phyloP scores from a whole-genome alignment of 345 rosid genomes.

The Leavenworthia alabamica region DNA sequence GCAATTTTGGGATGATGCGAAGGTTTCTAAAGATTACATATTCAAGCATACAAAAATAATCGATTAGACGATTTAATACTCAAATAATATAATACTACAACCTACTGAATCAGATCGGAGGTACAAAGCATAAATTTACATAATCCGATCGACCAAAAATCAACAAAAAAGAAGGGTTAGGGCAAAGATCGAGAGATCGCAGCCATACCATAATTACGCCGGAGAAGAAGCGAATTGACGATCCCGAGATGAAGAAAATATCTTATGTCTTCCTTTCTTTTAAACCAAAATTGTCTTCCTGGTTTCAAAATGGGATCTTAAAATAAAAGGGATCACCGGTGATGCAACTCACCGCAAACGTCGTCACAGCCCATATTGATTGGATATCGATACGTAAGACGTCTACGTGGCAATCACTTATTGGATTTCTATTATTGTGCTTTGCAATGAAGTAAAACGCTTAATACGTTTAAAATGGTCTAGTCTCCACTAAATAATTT shows the following conservation, averaged over 20 bases:
- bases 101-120: neutral
- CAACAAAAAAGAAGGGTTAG: neutral
- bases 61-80: neutral
- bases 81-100: neutral
- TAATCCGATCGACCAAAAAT: neutral
- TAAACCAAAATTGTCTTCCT: neutral
- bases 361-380: conserved; percentile 7
- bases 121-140: neutral
- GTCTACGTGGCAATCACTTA: neutral
- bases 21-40: no score
- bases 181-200: neutral
- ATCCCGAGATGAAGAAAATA: no score
- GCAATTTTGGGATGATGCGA: neutral
- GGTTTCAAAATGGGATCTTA: neutral
- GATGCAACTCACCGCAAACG: neutral
- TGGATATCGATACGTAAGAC: neutral
- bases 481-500: no score
- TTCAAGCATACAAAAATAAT: no score
- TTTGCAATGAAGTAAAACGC: no score
- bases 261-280: neutral
- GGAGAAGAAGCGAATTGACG: neutral
- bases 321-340: neutral
- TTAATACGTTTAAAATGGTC: no score
- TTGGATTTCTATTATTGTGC: neutral
- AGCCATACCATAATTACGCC: conserved; percentile 10